These are phyloP conservation scores for Aspergillus texensis DNA, from an alignment of 2,329 filamentous ascomycete species.

Conservation along the genomic window DNA sequence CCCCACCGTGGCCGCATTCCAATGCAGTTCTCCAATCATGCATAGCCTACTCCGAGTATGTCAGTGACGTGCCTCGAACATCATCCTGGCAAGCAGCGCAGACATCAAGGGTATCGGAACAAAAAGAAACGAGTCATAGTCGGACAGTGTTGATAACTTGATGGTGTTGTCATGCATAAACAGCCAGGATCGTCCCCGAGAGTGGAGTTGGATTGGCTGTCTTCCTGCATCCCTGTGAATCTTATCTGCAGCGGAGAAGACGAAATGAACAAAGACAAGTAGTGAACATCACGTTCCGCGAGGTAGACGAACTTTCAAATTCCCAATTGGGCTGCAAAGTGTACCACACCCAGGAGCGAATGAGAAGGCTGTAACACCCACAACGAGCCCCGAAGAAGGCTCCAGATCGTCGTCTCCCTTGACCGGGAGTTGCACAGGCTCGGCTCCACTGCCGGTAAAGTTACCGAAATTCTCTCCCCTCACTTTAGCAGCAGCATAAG, in stretches of 20 bases:
- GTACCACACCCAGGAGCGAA: not conserved
- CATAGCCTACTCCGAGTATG: not conserved
- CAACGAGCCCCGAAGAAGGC: not conserved
- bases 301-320: not conserved
- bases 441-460: conserved; percentile 14
- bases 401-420: not conserved
- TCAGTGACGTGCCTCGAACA: not conserved
- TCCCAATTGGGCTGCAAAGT: not conserved
- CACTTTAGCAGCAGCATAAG: conserved; percentile 15
- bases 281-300: not conserved
- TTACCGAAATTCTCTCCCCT: conserved; percentile 16
- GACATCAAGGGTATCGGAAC: not conserved
- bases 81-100: not conserved
- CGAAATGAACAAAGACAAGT: not conserved
- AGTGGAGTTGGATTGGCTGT: not conserved
- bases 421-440: conserved; percentile 1
- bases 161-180: not conserved
- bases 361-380: not conserved
- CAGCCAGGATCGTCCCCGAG: not conserved
- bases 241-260: not conserved
- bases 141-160: not conserved
- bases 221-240: not conserved
- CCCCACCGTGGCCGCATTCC: not conserved
- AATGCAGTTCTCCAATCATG: not conserved
- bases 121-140: not conserved